phyloP scores from a whole-genome alignment of 1,284 basidiomycete genomes.

The Ganoderma leucocontextum region DNA sequence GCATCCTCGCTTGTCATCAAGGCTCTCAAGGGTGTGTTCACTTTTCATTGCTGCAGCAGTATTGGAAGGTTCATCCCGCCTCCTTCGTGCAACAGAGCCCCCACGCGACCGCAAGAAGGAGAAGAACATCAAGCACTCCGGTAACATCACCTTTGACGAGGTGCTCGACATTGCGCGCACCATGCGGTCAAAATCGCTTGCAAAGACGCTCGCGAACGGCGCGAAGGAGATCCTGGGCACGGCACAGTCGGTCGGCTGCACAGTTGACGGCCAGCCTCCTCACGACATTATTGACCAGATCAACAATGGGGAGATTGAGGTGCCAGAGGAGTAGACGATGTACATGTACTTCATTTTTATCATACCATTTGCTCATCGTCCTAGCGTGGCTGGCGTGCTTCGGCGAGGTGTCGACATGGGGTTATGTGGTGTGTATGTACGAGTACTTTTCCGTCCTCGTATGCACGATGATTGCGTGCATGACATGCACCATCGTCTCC shows the following conservation, averaged over 20 bases:
- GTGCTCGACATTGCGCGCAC: slow-evolving; percentile 96
- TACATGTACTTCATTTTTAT: slow-evolving; percentile 33
- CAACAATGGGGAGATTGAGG: slow-evolving; percentile 94
- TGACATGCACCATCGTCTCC: not conserved
- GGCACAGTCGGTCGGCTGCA: slow-evolving; percentile 96
- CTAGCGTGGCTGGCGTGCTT: slow-evolving; percentile 1
- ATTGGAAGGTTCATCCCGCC: not conserved
- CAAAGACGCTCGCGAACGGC: slow-evolving; percentile 89
- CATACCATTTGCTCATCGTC: slow-evolving; percentile 22
- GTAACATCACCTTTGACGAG: slow-evolving; percentile 96
- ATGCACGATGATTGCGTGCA: not conserved
- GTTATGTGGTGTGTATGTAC: slow-evolving; percentile 15
- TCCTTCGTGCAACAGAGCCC: slow-evolving; percentile 72
- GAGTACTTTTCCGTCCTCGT: not conserved
- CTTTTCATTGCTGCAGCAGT: not conserved
- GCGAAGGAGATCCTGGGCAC: slow-evolving; percentile 97
- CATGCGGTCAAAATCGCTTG: slow-evolving; percentile 96
- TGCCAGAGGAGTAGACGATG: slow-evolving; percentile 82
- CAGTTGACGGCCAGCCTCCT: slow-evolving; percentile 92
- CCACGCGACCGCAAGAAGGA: slow-evolving; percentile 99
- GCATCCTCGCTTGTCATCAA: slow-evolving; percentile 98
- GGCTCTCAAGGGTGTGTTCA: slow-evolving; percentile 89
- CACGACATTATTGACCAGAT: slow-evolving; percentile 98
- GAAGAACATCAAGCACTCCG: slow-evolving; percentile 99
- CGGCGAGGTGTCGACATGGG: not conserved